Conservation (phyloP, 768 basidiomycete species). For the Cyclocybe aegerita region DNA sequence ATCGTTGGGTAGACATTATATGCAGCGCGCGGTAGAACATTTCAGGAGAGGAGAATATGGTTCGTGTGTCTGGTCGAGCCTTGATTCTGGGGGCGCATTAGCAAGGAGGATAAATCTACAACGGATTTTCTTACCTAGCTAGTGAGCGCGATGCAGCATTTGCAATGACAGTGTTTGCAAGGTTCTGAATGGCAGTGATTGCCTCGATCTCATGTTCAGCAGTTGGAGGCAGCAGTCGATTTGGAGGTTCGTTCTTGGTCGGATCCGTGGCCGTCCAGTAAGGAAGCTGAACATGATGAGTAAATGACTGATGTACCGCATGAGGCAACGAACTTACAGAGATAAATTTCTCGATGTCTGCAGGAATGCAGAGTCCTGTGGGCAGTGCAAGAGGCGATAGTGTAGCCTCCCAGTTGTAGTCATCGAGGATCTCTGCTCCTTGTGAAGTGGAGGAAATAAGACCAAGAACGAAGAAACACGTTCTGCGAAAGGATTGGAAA, state of each 20-base stretch:
- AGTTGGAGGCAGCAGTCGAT: conserved; percentile 61
- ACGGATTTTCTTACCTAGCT: conserved; percentile 55
- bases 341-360: conserved; percentile 79
- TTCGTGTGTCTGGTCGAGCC: conserved; percentile 69
- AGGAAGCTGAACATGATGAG: conserved; percentile 54
- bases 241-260: conserved; percentile 30
- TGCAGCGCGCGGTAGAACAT: conserved; percentile 86
- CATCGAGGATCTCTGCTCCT: conserved; percentile 91
- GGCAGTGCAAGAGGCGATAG: conserved; percentile 81
- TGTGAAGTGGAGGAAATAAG: conserved; percentile 88
- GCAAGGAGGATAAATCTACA: background rate
- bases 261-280: conserved; percentile 52
- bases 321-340: conserved; percentile 47
- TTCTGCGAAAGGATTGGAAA: conserved; percentile 46
- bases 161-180: conserved; percentile 94
- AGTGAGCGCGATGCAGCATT: conserved; percentile 91
- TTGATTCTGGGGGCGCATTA: conserved; percentile 57
- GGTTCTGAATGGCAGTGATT: conserved; percentile 86
- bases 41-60: conserved; percentile 73
- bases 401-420: conserved; percentile 92
- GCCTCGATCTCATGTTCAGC: conserved; percentile 78
- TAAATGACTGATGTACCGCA: background rate
- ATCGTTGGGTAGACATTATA: conserved; percentile 85
- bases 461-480: conserved; percentile 94
- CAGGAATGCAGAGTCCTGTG: conserved; percentile 89